Conservation (phyloP, 257 asterid species). For the Striga asiatica region DNA sequence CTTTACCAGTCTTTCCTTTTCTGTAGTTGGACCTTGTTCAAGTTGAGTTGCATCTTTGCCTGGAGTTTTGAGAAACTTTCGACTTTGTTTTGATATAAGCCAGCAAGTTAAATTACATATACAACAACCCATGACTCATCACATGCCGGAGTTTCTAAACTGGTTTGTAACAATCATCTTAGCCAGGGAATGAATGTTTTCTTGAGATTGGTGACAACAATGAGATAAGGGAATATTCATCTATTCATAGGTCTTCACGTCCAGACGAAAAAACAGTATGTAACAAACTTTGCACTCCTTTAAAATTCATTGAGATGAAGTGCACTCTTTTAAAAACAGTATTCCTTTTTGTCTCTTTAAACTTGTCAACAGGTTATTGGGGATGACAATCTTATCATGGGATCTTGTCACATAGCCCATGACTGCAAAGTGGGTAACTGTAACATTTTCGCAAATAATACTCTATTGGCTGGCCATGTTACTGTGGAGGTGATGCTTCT, state of each 20-base stretch:
- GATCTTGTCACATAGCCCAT: constrained; percentile 94
- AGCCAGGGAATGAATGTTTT: constrained; percentile 83
- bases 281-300: constrained; percentile 5
- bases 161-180: constrained; percentile 25
- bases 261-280: constrained; percentile 72
- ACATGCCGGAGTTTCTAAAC: background rate
- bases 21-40: background rate
- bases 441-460: constrained; percentile 80
- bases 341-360: constrained; percentile 6
- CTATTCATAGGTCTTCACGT: constrained; percentile 84
- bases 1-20: background rate
- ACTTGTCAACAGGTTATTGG: constrained; percentile 61
- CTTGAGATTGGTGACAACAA: constrained; percentile 91
- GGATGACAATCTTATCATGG: constrained; percentile 81
- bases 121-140: background rate
- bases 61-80: background rate
- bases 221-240: constrained; percentile 72
- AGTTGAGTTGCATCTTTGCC: background rate
- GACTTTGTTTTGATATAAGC: background rate
- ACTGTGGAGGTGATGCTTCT: constrained; percentile 54
- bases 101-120: background rate
- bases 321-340: background rate
- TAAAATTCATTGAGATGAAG: background rate
- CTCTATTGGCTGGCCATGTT: constrained; percentile 93
- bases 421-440: constrained; percentile 82